These are phyloP conservation scores for Nakazawaea wyomingensis DNA, from an alignment of 805 yeast species.

Conservation along the genomic window DNA sequence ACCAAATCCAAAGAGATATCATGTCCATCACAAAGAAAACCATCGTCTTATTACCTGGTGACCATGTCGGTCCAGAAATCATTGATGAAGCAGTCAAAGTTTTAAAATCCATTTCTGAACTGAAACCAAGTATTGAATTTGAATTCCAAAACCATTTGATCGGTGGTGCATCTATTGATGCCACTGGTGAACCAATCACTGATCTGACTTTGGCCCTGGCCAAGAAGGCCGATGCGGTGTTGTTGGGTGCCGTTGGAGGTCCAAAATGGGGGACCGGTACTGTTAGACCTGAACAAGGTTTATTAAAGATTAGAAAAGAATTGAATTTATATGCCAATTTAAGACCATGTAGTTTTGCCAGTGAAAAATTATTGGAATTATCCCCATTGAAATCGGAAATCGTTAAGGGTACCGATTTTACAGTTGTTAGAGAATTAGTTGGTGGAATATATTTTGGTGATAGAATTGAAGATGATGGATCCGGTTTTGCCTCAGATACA, in stretches of 20 bases:
- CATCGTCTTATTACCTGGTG: conserved; percentile 90
- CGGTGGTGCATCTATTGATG: conserved; percentile 98
- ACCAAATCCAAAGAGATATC: neutral
- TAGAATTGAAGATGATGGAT: conserved; percentile 85
- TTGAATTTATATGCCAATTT: conserved; percentile 90
- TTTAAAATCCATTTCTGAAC: conserved; percentile 67
- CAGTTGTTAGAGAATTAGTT: conserved; percentile 92
- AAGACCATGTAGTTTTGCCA: conserved; percentile 92
- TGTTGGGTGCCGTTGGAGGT: conserved; percentile 97
- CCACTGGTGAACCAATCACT: conserved; percentile 88
- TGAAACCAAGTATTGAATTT: conserved; percentile 54
- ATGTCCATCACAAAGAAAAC: conserved; percentile 40
- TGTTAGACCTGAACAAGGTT: conserved; percentile 97
- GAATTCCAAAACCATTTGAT: conserved; percentile 79
- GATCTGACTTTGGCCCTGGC: conserved; percentile 80
- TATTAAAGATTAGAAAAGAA: conserved; percentile 90
- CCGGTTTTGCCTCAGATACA: conserved; percentile 87
- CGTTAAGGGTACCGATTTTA: conserved; percentile 87
- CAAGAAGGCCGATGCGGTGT: conserved; percentile 87
- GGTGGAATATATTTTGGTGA: conserved; percentile 99
- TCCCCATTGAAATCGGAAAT: conserved; percentile 84
- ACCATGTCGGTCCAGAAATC: conserved; percentile 93
- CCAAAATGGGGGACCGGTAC: conserved; percentile 98
- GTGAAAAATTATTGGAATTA: conserved; percentile 75
- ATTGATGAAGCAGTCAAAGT: conserved; percentile 90